A percentile compares a stretch with the other conserved stretches of the same genome.
phyloP scores from a whole-genome alignment of 1,139 yeast genomes.

The Yamadazyma oceani region DNA sequence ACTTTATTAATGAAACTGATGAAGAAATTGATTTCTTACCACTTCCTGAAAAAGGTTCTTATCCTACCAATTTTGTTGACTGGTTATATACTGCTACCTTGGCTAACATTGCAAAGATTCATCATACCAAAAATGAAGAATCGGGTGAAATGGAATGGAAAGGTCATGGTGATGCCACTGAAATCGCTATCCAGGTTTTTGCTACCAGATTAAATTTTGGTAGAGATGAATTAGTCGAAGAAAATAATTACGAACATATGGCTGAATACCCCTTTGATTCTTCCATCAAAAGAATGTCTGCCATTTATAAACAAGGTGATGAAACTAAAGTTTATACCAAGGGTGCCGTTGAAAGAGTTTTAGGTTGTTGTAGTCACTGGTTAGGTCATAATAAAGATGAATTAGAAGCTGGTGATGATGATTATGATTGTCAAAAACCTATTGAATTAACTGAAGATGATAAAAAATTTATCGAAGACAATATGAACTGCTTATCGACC shows the following conservation, averaged over 20 bases:
- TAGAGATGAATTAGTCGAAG: conserved; percentile 44
- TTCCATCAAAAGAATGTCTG: conserved; percentile 71
- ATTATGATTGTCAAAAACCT: conserved; percentile 20
- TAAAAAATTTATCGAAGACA: conserved; percentile 45
- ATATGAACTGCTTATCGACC: conserved; percentile 62
- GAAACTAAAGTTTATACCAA: conserved; percentile 54
- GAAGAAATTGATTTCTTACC: conserved; percentile 35
- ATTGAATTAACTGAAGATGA: conserved; percentile 42
- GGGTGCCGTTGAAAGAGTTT: conserved; percentile 78
- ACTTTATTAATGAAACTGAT: conserved; percentile 34
- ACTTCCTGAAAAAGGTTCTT: conserved; percentile 21
- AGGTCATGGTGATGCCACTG: conserved; percentile 85
- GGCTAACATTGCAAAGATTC: conserved; percentile 71
- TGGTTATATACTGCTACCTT: conserved; percentile 66
- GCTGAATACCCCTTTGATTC: conserved; percentile 81
- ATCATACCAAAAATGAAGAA: conserved; percentile 33
- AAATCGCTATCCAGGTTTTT: conserved; percentile 78
- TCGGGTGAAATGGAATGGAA: conserved; percentile 55
- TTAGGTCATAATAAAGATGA: conserved; percentile 24
- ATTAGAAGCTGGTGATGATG: not conserved
- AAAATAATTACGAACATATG: conserved; percentile 38
- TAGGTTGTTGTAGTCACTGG: conserved; percentile 61
- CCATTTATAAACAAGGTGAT: conserved; percentile 45
- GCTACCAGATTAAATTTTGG: conserved; percentile 53
- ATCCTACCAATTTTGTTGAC: conserved; percentile 30